These are phyloP conservation scores for Salix udensis DNA, from an alignment of 345 rosid genomes.

Conservation along the genomic window DNA sequence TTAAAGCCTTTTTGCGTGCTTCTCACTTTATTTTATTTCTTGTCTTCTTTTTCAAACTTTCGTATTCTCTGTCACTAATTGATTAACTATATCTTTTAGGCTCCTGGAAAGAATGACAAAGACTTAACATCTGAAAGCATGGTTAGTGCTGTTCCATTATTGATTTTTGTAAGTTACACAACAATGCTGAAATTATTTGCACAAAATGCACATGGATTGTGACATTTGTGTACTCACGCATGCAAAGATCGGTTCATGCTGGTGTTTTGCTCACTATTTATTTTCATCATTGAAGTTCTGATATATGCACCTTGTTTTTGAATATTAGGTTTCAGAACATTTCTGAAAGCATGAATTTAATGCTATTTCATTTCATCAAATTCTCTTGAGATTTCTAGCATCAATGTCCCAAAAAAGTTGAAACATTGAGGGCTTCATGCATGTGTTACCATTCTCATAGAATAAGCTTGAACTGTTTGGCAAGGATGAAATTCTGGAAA, in stretches of 20 bases:
- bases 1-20: constrained; percentile 1
- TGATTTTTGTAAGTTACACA: constrained; percentile 6
- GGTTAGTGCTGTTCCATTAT: constrained; percentile 52
- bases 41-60: background rate
- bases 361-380: background rate
- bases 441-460: background rate
- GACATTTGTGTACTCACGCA: background rate
- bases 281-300: background rate
- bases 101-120: constrained; percentile 94
- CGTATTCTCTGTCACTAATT: background rate
- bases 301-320: background rate
- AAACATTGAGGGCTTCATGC: background rate
- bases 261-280: background rate
- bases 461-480: background rate
- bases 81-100: constrained; percentile 39
- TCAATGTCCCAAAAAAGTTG: background rate
- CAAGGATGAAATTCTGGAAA: background rate
- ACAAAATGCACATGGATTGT: background rate
- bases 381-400: background rate
- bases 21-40: background rate
- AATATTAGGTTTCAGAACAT: background rate
- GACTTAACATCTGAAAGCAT: constrained; percentile 86
- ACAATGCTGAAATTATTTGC: background rate
- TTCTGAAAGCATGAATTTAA: background rate
- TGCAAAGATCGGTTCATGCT: background rate